These are phyloP conservation scores for Furcasterigmium furcatum DNA, from an alignment of 2,329 filamentous ascomycete species.

Conservation along the genomic window DNA sequence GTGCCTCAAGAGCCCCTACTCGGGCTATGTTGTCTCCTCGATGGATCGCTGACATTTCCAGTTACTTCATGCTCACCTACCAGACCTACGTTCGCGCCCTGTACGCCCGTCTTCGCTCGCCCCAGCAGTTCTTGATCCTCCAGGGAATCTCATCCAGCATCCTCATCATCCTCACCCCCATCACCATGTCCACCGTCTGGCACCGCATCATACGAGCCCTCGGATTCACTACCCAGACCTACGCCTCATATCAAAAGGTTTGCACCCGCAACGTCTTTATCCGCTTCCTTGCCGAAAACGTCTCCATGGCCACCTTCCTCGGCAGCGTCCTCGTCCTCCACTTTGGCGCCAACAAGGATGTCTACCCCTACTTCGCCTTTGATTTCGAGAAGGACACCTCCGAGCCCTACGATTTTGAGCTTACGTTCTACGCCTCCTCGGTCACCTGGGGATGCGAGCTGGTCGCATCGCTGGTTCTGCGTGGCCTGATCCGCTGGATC, in stretches of 20 bases:
- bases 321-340: conserved; percentile 64
- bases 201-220: conserved; percentile 53
- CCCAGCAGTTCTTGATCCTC: conserved; percentile 61
- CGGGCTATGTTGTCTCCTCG: background rate
- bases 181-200: conserved; percentile 59
- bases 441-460: conserved; percentile 68
- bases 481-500: conserved; percentile 53
- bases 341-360: conserved; percentile 63
- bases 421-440: conserved; percentile 61
- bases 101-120: conserved; percentile 65
- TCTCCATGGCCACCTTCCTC: conserved; percentile 65
- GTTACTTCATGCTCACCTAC: conserved; percentile 67
- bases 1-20: too few relatives aligned
- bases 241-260: conserved; percentile 62
- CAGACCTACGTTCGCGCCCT: conserved; percentile 68
- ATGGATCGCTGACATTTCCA: conserved; percentile 16
- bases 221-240: conserved; percentile 55
- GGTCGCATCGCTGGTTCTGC: conserved; percentile 56
- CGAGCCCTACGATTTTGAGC: conserved; percentile 56
- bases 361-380: conserved; percentile 69
- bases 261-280: conserved; percentile 66
- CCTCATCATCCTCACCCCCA: conserved; percentile 60
- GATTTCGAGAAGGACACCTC: conserved; percentile 36
- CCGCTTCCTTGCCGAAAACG: conserved; percentile 63
- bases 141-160: conserved; percentile 61